A percentile compares a stretch with the other conserved stretches of the same genome.
These are phyloP conservation scores for Torrubiella hemipterigena DNA, from an alignment of 2,329 filamentous ascomycete species.

Conservation along the genomic window DNA sequence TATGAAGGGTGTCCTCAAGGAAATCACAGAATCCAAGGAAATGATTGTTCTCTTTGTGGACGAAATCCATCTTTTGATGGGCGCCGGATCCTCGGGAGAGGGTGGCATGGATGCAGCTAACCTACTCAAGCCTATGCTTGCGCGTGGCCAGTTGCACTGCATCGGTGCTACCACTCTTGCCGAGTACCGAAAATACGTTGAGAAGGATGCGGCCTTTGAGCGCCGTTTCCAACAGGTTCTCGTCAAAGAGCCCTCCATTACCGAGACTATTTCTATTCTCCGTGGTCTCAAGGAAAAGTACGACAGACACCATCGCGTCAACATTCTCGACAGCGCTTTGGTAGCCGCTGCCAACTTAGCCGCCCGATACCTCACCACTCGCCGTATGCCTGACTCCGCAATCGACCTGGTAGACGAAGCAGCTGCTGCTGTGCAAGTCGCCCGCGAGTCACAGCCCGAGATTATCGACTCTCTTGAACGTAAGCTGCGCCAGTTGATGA, in stretches of 20 bases:
- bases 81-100: conserved; percentile 84
- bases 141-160: conserved; percentile 90
- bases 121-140: conserved; percentile 94
- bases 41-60: conserved; percentile 98
- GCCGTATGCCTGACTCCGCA: conserved; percentile 87
- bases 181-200: conserved; percentile 97
- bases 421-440: conserved; percentile 89
- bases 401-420: conserved; percentile 96
- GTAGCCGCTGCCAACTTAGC: conserved; percentile 86
- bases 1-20: conserved; percentile 98
- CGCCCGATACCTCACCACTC: conserved; percentile 81
- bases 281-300: conserved; percentile 96
- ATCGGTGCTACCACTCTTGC: conserved; percentile 92
- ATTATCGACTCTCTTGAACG: conserved; percentile 90
- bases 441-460: conserved; percentile 91
- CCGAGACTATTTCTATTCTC: conserved; percentile 94
- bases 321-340: conserved; percentile 85
- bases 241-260: conserved; percentile 82
- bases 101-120: conserved; percentile 99
- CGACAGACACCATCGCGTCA: conserved; percentile 96
- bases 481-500: conserved; percentile 79
- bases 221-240: conserved; percentile 97
- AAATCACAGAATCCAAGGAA: conserved; percentile 88
- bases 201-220: conserved; percentile 96
- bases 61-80: conserved; percentile 98